Evolutionary conservation across 2,329 filamentous ascomycete species (phyloP).

Genomic region (Alternaria hordeiaustralica): DNA sequence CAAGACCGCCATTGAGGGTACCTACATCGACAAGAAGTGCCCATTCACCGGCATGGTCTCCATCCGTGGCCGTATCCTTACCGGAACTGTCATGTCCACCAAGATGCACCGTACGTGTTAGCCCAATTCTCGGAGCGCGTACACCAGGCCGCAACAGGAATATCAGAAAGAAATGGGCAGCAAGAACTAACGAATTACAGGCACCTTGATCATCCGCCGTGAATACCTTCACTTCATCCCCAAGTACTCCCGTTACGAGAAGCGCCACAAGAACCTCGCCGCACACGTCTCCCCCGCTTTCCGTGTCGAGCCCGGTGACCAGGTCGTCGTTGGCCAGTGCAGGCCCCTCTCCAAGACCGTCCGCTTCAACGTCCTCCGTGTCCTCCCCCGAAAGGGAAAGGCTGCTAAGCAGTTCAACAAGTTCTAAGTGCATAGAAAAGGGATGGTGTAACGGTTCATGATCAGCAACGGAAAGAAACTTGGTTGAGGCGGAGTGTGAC

Average conservation of each 20-base stretch:
- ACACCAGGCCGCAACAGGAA: background rate
- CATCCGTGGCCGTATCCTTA: conserved; percentile 99
- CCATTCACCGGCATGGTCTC: conserved; percentile 99
- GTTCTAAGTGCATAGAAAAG: conserved; percentile 72
- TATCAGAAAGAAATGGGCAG: conserved; percentile 16
- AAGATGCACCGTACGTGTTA: conserved; percentile 90
- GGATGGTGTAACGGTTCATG: conserved; percentile 40
- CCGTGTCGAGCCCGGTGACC: conserved; percentile 99
- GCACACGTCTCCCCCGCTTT: conserved; percentile 99
- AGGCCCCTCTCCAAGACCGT: conserved; percentile 99
- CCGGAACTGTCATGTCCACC: conserved; percentile 97
- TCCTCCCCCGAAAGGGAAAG: conserved; percentile 97
- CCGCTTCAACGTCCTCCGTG: conserved; percentile 99
- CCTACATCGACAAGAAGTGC: conserved; percentile 99
- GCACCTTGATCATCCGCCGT: conserved; percentile 95
- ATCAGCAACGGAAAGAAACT: conserved; percentile 32
- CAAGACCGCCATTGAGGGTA: conserved; percentile 97
- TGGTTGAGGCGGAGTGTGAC: conserved; percentile 37
- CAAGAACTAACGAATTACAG: conserved; percentile 29
- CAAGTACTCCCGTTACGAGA: conserved; percentile 99
- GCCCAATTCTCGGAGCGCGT: background rate
- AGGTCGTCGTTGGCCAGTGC: conserved; percentile 99
- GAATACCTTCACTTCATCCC: conserved; percentile 99
- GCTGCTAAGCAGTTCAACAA: conserved; percentile 97
- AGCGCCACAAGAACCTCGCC: conserved; percentile 99